Percentiles rank a stretch among this genome's conserved stretches.
phyloP scores from a whole-genome alignment of 768 basidiomycete genomes.

The Dacryopinax primogenitus region DNA sequence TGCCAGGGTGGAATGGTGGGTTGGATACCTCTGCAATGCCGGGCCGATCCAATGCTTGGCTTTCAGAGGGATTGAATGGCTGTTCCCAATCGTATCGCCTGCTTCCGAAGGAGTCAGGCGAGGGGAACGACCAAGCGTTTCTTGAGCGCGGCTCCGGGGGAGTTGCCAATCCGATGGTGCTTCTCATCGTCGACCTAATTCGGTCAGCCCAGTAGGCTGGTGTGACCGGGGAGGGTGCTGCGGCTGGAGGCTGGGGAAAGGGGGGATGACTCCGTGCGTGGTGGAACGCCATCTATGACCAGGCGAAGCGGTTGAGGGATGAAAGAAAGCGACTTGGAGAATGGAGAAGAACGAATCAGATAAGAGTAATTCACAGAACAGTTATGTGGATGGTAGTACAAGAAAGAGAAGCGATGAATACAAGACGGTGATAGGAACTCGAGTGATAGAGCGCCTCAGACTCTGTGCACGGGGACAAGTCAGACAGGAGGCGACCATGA shows the following conservation, averaged over 20 bases:
- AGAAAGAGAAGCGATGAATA: neutral
- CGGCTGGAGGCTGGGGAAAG: neutral
- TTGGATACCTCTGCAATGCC: neutral
- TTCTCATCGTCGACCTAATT: neutral
- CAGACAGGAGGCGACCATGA: conserved; percentile 4
- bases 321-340: neutral
- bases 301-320: neutral
- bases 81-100: neutral
- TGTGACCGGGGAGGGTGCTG: neutral
- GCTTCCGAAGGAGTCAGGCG: neutral
- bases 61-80: neutral
- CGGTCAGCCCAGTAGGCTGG: neutral
- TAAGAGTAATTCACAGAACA: neutral
- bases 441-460: neutral
- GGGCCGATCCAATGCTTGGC: neutral
- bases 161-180: neutral
- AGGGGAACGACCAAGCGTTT: neutral
- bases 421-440: neutral
- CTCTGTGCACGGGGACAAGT: neutral
- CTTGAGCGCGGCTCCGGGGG: neutral
- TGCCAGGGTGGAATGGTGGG: neutral
- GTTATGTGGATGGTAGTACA: neutral
- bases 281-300: neutral
- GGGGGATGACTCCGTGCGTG: neutral
- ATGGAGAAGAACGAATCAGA: neutral